Base-by-base conservation (phyloP, 2,329 filamentous ascomycete species). In the Geosmithia morbida region DNA sequence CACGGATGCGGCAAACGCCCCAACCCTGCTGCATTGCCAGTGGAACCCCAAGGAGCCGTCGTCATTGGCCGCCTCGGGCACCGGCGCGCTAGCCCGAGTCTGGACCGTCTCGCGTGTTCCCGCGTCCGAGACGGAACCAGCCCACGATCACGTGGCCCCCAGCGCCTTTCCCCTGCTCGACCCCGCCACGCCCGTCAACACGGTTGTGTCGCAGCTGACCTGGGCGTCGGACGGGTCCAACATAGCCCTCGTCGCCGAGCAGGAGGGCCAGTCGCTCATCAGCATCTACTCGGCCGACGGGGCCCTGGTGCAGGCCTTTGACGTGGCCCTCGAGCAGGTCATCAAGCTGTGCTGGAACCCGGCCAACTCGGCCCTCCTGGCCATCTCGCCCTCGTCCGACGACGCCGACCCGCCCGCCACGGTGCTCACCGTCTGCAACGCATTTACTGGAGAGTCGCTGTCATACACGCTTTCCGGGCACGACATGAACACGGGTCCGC, bases 1-100 rank as follows among this genome's bases (percentile, higher is more conserved):
- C 41, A 41, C 56, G 48, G 60, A 63, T 51, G 56, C 59, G 51
- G 72, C 77, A 59, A 75, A 71, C 57, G 68, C 69, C 63, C 75
- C 78, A 59, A 71, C 80, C 57, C 66, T 82, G 63, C 70, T 82
- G 67, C 77, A 81, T 64, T 81, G 78, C 72, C 76, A 80, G 70
- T 83, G 77, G 75, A 81, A 75, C 69, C 79, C 79, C 55, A 70
- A 62, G 63, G 72, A 82, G 68, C 74, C 78, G 61, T 76, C 72
- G 50, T 67, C 79, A 65, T 70, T 83, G 70, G 79, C 77, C 63
- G 77, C 77, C 70, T 77, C 75, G 67, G 79, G 79, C 57, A 81
- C 77, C 61, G 79, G 82, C 69, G 76, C 78, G 65, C 76, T 82
- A 76, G 79, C 78, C 69, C 77, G 78, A 53, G 71, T 82, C 66